Percentiles rank a stretch among this genome's conserved stretches.
These are phyloP conservation scores for Sporobolomyces roseus DNA, from an alignment of 768 basidiomycete genomes.

Conservation along the genomic window DNA sequence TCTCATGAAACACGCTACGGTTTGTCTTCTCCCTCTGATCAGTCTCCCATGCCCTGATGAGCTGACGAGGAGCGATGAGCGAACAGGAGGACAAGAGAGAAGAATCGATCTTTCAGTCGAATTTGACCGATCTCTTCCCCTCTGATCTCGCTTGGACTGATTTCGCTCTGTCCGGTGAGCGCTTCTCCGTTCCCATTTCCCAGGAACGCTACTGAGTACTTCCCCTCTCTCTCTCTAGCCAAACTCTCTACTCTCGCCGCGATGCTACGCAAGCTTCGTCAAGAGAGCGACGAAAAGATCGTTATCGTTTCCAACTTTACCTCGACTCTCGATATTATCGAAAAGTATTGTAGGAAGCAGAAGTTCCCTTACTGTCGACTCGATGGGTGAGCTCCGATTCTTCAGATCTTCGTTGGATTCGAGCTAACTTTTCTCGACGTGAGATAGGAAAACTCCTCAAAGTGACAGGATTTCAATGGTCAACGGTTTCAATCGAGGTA, in stretches of 20 bases:
- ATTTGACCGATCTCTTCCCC: constrained; percentile 46
- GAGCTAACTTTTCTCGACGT: background rate
- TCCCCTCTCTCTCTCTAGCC: constrained; percentile 54
- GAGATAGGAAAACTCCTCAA: constrained; percentile 37
- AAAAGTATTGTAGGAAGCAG: constrained; percentile 73
- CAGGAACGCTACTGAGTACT: background rate
- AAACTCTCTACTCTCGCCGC: constrained; percentile 67
- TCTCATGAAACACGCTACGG: constrained; percentile 48
- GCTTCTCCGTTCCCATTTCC: background rate
- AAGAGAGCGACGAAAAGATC: constrained; percentile 80
- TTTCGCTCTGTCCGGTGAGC: constrained; percentile 69
- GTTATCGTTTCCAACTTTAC: constrained; percentile 92
- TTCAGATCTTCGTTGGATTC: background rate
- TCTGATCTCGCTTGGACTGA: constrained; percentile 51
- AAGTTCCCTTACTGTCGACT: constrained; percentile 75
- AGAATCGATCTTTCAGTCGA: constrained; percentile 7
- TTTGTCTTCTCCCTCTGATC: constrained; percentile 4
- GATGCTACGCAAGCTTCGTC: constrained; percentile 58
- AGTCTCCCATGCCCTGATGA: too few species aligned
- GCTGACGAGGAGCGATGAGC: too few species aligned
- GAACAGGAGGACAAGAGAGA: background rate
- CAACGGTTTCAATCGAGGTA: constrained; percentile 77
- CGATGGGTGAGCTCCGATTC: constrained; percentile 64
- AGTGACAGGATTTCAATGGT: constrained; percentile 79
- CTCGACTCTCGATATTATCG: constrained; percentile 84